Conservation (phyloP, 352 stramenopile species). For the Phytophthora chlamydospora region DNA sequence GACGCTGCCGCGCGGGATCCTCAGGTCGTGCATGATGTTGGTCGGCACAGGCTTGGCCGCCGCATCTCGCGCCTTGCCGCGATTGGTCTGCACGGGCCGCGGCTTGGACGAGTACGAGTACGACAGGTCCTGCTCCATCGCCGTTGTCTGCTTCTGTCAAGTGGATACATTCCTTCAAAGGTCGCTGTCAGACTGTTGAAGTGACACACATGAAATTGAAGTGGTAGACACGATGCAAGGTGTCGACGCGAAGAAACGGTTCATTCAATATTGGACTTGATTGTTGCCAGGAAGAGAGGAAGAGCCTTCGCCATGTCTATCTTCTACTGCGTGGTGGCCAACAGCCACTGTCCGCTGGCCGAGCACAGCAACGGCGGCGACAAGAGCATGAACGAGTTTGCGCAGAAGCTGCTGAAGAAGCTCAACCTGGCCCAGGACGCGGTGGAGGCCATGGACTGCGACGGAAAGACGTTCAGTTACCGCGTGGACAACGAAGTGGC, state of each 20-base stretch:
- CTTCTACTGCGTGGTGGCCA: constrained; percentile 89
- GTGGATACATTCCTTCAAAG: constrained; percentile 35
- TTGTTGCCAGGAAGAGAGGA: background rate
- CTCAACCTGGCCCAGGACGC: constrained; percentile 75
- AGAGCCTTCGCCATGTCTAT: constrained; percentile 63
- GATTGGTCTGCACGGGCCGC: constrained; percentile 67
- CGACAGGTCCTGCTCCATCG: constrained; percentile 60
- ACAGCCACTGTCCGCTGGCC: constrained; percentile 77
- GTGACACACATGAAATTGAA: constrained; percentile 17
- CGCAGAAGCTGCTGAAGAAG: constrained; percentile 87
- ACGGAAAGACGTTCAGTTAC: constrained; percentile 88
- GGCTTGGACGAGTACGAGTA: constrained; percentile 86
- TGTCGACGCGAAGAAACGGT: constrained; percentile 17
- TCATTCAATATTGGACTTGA: constrained; percentile 14
- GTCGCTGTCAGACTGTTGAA: constrained; percentile 22
- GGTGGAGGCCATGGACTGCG: constrained; percentile 83
- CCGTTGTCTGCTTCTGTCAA: background rate
- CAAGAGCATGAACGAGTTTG: constrained; percentile 89
- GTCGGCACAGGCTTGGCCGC: constrained; percentile 36
- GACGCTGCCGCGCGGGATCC: constrained; percentile 65
- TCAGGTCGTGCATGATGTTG: constrained; percentile 84
- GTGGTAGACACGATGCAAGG: constrained; percentile 8
- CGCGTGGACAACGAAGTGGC: constrained; percentile 84
- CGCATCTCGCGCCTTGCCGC: constrained; percentile 49
- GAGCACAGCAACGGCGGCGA: constrained; percentile 85